phyloP scores from a whole-genome alignment of 148 eudicot genomes.

The Rhododendron simsii region DNA sequence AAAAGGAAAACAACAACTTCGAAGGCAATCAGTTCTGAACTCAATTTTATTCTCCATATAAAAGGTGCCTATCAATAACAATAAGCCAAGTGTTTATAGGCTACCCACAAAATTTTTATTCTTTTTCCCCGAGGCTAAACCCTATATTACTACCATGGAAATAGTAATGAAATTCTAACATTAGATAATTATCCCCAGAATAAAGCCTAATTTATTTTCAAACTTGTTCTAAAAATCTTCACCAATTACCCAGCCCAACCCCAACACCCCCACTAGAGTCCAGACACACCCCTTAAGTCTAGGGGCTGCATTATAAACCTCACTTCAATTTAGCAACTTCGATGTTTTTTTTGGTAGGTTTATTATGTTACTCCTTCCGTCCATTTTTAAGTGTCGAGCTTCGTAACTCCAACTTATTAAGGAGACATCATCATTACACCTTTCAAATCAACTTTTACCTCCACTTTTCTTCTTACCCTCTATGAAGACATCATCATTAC shows the following conservation, averaged over 20 bases:
- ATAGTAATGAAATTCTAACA: background rate
- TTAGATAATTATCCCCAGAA: background rate
- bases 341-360: background rate
- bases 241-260: background rate
- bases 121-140: no score
- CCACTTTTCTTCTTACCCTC: no score
- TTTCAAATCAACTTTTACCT: no score
- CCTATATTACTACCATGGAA: no score
- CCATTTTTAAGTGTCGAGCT: no score
- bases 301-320: background rate
- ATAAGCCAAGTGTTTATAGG: background rate
- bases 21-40: background rate
- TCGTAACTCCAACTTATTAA: no score
- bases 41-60: background rate
- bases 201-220: background rate
- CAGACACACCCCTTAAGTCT: background rate
- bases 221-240: background rate
- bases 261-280: background rate
- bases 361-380: background rate
- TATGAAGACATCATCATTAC: no score
- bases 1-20: background rate
- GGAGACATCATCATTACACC: no score
- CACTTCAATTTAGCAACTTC: background rate
- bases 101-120: no score
- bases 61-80: background rate